phyloP scores from a whole-genome alignment of 768 basidiomycete species.

The Podaxis carcinomalis region DNA sequence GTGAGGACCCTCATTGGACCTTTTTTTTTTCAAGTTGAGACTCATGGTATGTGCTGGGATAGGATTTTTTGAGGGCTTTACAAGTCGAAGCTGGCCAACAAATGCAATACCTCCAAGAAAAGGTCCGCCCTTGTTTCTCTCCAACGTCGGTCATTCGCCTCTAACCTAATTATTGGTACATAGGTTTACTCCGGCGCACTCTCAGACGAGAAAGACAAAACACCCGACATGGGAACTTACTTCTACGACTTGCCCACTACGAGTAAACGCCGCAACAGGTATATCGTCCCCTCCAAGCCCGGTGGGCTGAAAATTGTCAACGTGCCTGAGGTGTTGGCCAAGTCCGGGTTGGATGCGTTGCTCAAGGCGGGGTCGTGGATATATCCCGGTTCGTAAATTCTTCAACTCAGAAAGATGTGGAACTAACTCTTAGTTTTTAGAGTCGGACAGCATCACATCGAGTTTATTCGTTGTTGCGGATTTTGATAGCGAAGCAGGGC shows the following conservation, averaged over 20 bases:
- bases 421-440: constrained; percentile 7
- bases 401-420: not conserved
- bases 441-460: constrained; percentile 32
- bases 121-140: constrained; percentile 36
- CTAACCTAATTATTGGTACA: not conserved
- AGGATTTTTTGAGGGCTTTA: constrained; percentile 66
- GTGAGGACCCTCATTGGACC: constrained; percentile 36
- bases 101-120: constrained; percentile 67
- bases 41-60: not conserved
- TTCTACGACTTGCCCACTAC: constrained; percentile 90
- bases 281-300: constrained; percentile 58
- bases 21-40: not conserved
- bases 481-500: constrained; percentile 60
- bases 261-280: constrained; percentile 63
- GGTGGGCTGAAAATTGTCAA: constrained; percentile 49
- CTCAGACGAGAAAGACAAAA: constrained; percentile 45
- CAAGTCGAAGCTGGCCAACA: constrained; percentile 57
- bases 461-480: constrained; percentile 72
- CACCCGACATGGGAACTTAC: constrained; percentile 56
- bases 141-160: not conserved
- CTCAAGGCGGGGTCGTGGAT: constrained; percentile 46
- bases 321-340: constrained; percentile 48
- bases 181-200: constrained; percentile 59
- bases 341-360: constrained; percentile 34
- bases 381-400: constrained; percentile 50